These are phyloP conservation scores for Dendrothele bispora DNA, from an alignment of 768 basidiomycete genomes.

Conservation along the genomic window DNA sequence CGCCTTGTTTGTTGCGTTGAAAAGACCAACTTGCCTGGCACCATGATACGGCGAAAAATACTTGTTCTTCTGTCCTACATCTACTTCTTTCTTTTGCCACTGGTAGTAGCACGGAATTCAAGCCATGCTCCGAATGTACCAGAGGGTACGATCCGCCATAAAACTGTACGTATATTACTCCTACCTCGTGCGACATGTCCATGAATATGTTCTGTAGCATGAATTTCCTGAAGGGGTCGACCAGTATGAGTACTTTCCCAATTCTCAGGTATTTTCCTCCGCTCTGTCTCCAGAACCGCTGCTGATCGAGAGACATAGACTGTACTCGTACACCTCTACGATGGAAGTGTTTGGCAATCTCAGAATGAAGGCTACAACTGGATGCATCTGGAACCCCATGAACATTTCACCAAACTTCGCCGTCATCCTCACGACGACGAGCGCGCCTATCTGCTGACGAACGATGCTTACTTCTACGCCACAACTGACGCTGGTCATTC, in stretches of 20 bases:
- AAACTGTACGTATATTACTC: too few species aligned
- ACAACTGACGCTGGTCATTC: slow-evolving; percentile 80
- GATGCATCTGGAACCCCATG: slow-evolving; percentile 59
- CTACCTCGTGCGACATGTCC: too few species aligned
- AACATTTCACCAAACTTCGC: slow-evolving; percentile 79
- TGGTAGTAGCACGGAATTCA: too few species aligned
- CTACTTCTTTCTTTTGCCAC: too few species aligned
- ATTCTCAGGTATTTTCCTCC: slow-evolving; percentile 57
- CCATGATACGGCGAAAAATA: too few species aligned
- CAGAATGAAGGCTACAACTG: slow-evolving; percentile 94
- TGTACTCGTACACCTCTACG: slow-evolving; percentile 76
- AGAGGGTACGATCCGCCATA: too few species aligned
- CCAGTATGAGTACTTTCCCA: slow-evolving; percentile 84
- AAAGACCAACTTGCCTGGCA: too few species aligned
- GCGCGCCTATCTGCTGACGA: slow-evolving; percentile 90
- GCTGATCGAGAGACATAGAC: slow-evolving; percentile 44
- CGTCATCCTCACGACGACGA: slow-evolving; percentile 80
- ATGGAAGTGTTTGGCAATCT: slow-evolving; percentile 88
- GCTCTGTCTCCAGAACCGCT: not conserved
- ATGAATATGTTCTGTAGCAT: slow-evolving; percentile 56
- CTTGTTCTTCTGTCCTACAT: too few species aligned
- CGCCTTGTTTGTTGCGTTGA: too few species aligned
- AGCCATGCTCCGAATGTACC: too few species aligned
- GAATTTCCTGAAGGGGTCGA: slow-evolving; percentile 61
- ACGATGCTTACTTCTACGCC: slow-evolving; percentile 59